Percentiles rank a stretch among this genome's conserved stretches.
phyloP scores from a whole-genome alignment of 768 basidiomycete genomes.

The Mycena epipterygia region DNA sequence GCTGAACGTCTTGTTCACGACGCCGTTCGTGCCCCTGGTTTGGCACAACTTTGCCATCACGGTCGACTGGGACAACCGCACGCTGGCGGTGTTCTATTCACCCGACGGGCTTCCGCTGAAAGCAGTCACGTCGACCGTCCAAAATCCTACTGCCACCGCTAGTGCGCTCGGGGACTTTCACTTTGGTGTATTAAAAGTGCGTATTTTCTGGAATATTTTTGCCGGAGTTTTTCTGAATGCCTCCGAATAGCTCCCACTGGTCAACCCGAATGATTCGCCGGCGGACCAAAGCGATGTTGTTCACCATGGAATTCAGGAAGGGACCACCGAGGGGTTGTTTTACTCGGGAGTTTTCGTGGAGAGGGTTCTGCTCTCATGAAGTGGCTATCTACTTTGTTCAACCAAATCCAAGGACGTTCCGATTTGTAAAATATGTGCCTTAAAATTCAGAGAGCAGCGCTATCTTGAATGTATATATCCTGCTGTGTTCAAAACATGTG shows the following conservation, averaged over 20 bases:
- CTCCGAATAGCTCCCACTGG: constrained; percentile 66
- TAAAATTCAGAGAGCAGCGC: neutral
- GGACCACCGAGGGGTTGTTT: constrained; percentile 64
- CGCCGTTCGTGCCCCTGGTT: constrained; percentile 54
- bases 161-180: constrained; percentile 72
- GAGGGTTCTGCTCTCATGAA: too few relatives aligned
- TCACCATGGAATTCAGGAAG: constrained; percentile 72
- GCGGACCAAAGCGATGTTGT: constrained; percentile 68
- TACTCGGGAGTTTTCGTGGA: constrained; percentile 75
- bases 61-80: constrained; percentile 67
- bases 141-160: constrained; percentile 54
- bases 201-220: constrained; percentile 16
- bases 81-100: constrained; percentile 68
- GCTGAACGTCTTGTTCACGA: constrained; percentile 62
- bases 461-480: too few relatives aligned
- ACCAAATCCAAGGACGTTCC: too few relatives aligned
- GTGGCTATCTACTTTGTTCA: too few relatives aligned
- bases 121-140: constrained; percentile 56
- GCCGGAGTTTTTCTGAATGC: neutral
- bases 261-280: constrained; percentile 59
- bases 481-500: too few relatives aligned
- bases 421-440: neutral
- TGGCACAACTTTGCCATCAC: constrained; percentile 77
- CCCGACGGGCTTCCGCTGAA: constrained; percentile 51
- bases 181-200: constrained; percentile 71